Evolutionary conservation across 2,329 filamentous ascomycete genomes (phyloP).

Genomic region (Cadophora luteo-olivacea): DNA sequence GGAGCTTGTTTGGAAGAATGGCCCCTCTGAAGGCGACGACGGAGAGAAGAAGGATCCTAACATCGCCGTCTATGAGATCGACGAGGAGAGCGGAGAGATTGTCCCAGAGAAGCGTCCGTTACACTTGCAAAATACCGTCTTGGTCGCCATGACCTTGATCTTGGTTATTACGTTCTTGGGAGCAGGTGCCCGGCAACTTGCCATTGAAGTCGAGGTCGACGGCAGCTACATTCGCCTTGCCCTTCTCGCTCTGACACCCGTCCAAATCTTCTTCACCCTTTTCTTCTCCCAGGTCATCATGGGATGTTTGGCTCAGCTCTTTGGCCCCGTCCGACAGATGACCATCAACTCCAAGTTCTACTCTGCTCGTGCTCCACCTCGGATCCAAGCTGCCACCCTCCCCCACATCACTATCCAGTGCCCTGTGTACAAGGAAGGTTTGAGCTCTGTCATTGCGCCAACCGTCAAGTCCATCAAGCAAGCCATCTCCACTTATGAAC

Average conservation of each 20-base stretch:
- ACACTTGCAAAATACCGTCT: constrained; percentile 72
- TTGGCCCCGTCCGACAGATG: constrained; percentile 78
- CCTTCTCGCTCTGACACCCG: constrained; percentile 69
- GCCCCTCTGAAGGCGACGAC: constrained; percentile 50
- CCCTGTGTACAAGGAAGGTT: constrained; percentile 86
- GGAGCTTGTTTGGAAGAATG: constrained; percentile 75
- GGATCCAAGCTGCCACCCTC: constrained; percentile 62
- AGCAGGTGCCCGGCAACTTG: constrained; percentile 72
- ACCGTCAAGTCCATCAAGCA: constrained; percentile 81
- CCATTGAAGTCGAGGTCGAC: constrained; percentile 62
- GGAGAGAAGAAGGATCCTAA: constrained; percentile 58
- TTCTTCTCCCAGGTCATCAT: constrained; percentile 83
- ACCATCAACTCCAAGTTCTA: constrained; percentile 81
- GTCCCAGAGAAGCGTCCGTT: constrained; percentile 70
- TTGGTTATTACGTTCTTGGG: constrained; percentile 72
- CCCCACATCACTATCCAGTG: constrained; percentile 85
- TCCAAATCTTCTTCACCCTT: constrained; percentile 82
- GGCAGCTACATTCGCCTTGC: constrained; percentile 54
- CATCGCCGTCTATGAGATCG: constrained; percentile 62
- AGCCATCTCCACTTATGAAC: constrained; percentile 77
- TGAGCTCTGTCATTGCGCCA: constrained; percentile 75
- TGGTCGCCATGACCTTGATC: constrained; percentile 70
- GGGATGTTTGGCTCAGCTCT: constrained; percentile 75
- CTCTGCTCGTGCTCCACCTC: constrained; percentile 72
- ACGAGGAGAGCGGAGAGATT: constrained; percentile 74